A percentile compares a stretch with the other conserved stretches of the same genome.
phyloP scores from a whole-genome alignment of 331 rosid genomes.

The Pyrus hybrid region DNA sequence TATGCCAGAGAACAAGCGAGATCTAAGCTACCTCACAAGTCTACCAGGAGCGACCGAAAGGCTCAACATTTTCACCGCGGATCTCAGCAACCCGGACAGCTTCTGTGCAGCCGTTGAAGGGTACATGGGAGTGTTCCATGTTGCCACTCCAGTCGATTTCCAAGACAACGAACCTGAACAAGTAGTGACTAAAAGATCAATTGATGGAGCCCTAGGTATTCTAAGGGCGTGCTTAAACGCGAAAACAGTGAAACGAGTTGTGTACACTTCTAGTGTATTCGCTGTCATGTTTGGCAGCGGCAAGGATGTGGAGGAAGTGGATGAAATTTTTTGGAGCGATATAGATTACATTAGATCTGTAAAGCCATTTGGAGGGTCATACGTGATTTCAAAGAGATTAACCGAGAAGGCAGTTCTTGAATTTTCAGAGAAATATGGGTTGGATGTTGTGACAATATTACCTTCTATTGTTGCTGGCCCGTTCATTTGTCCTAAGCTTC shows the following conservation, averaged over 20 bases:
- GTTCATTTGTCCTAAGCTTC: slow-evolving; percentile 51
- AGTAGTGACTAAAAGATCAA: slow-evolving; percentile 29
- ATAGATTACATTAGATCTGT: slow-evolving; percentile 14
- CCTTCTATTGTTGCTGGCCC: slow-evolving; percentile 50
- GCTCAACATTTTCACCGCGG: slow-evolving; percentile 48
- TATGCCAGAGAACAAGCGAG: slow-evolving; percentile 23
- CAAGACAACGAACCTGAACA: slow-evolving; percentile 27
- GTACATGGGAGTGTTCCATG: slow-evolving; percentile 55
- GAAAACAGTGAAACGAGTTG: slow-evolving; percentile 47
- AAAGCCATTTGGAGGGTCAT: not conserved
- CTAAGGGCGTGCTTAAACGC: slow-evolving; percentile 36
- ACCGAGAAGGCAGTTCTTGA: slow-evolving; percentile 52
- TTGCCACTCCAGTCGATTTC: slow-evolving; percentile 38
- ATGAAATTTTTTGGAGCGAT: slow-evolving; percentile 58
- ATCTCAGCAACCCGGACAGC: slow-evolving; percentile 51
- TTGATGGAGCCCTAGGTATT: slow-evolving; percentile 47
- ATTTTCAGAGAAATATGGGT: slow-evolving; percentile 43
- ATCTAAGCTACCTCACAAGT: slow-evolving; percentile 43
- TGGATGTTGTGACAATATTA: slow-evolving; percentile 50
- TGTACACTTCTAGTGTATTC: slow-evolving; percentile 48
- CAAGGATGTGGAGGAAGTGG: slow-evolving; percentile 7
- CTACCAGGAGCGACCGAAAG: slow-evolving; percentile 45
- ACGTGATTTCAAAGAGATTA: slow-evolving; percentile 36
- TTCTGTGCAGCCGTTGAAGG: slow-evolving; percentile 55
- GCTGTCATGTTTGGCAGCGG: slow-evolving; percentile 12